Evolutionary conservation across 805 yeast species (phyloP).

Genomic region (Citeromyces nyonsensis): DNA sequence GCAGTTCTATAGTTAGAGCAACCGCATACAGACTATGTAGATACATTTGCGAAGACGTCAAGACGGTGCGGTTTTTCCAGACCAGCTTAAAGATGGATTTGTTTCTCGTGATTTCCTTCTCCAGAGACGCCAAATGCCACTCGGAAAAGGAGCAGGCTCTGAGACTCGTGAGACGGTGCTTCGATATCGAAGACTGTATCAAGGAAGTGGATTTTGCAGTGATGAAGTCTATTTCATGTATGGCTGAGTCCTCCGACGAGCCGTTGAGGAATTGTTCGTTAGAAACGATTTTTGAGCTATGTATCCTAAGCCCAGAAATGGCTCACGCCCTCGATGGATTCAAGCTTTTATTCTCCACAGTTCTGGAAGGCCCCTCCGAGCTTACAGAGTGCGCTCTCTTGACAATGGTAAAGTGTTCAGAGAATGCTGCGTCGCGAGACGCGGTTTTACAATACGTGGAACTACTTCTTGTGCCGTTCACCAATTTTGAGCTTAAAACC

Average conservation of each 20-base stretch:
- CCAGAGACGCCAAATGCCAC: slow-evolving; percentile 30
- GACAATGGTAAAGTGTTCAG: slow-evolving; percentile 40
- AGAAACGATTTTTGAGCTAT: slow-evolving; percentile 37
- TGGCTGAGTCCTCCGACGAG: slow-evolving; percentile 40
- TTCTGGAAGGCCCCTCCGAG: slow-evolving; percentile 37
- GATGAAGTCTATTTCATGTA: slow-evolving; percentile 47
- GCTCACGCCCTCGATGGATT: slow-evolving; percentile 29
- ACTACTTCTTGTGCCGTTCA: slow-evolving; percentile 43
- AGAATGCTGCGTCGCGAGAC: slow-evolving; percentile 34
- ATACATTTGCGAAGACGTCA: slow-evolving; percentile 36
- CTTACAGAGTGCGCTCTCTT: slow-evolving; percentile 24
- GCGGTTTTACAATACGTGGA: slow-evolving; percentile 46
- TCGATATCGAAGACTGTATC: slow-evolving; percentile 38
- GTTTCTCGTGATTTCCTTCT: slow-evolving; percentile 46
- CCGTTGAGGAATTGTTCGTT: slow-evolving; percentile 29
- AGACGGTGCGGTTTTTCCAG: slow-evolving; percentile 37
- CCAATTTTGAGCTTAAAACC: slow-evolving; percentile 51
- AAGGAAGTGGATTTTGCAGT: slow-evolving; percentile 43
- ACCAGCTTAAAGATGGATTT: slow-evolving; percentile 37
- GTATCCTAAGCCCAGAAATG: slow-evolving; percentile 24
- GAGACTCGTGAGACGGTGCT: slow-evolving; percentile 47
- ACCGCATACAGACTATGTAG: slow-evolving; percentile 68
- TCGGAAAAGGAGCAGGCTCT: slow-evolving; percentile 69
- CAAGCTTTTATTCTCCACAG: slow-evolving; percentile 24
- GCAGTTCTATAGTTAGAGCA: slow-evolving; percentile 47